phyloP scores from a whole-genome alignment of 1,139 yeast genomes.

The Yamadazyma buinensis region DNA sequence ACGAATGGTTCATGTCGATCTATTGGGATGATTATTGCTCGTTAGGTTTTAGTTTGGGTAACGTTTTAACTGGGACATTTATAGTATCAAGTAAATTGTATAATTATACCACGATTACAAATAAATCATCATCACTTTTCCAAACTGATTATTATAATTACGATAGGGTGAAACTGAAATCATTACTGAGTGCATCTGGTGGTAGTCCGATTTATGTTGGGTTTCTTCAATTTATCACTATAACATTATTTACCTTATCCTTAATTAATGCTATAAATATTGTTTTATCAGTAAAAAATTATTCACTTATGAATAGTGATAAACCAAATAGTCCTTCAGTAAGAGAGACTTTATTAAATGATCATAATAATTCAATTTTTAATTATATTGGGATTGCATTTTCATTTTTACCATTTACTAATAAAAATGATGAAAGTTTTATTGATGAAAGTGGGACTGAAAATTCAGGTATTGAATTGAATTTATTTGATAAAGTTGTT shows the following conservation, averaged over 20 bases:
- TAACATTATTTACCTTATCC: slow-evolving; percentile 4
- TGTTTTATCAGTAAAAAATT: slow-evolving; percentile 2
- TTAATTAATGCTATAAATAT: slow-evolving; percentile 1
- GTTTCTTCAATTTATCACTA: slow-evolving; percentile 1
- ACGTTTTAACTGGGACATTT: slow-evolving; percentile 5
- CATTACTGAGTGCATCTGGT: not conserved
- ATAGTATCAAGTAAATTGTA: slow-evolving; percentile 3
- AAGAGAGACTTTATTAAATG: slow-evolving; percentile 18
- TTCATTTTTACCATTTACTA: slow-evolving; percentile 4
- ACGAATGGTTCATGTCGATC: slow-evolving; percentile 51
- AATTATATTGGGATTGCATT: slow-evolving; percentile 7
- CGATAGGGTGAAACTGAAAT: slow-evolving; percentile 25
- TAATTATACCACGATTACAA: slow-evolving; percentile 3
- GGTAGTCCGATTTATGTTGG: slow-evolving; percentile 4
- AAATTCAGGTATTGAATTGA: slow-evolving; percentile 15
- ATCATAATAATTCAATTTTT: slow-evolving; percentile 2
- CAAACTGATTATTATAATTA: slow-evolving; percentile 29
- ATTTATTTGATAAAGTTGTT: slow-evolving; percentile 23
- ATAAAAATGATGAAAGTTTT: slow-evolving; percentile 8
- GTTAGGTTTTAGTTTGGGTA: slow-evolving; percentile 20
- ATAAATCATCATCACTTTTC: slow-evolving; percentile 17
- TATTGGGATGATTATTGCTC: slow-evolving; percentile 64
- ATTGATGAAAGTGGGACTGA: slow-evolving; percentile 13
- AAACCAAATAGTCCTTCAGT: slow-evolving; percentile 40
- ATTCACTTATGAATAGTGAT: slow-evolving; percentile 7